phyloP scores from a whole-genome alignment of 495 filamentous ascomycete species.

The Neurospora discreta region DNA sequence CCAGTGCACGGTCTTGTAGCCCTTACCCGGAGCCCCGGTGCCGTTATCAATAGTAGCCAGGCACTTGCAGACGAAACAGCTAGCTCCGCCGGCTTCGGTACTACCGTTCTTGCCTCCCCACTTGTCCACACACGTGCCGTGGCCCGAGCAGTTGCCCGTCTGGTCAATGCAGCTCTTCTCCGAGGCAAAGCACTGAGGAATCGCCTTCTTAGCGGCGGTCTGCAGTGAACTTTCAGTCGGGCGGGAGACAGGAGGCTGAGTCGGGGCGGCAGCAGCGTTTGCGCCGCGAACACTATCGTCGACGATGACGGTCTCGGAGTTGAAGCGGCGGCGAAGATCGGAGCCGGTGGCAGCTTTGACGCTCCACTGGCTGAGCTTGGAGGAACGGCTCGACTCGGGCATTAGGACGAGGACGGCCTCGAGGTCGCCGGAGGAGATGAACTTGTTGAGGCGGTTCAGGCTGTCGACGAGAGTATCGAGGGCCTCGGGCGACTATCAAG shows the following conservation, averaged over 20 bases:
- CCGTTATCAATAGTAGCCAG: slow-evolving; percentile 34
- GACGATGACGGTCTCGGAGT: slow-evolving; percentile 23
- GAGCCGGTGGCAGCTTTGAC: slow-evolving; percentile 14
- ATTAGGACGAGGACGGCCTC: slow-evolving; percentile 36
- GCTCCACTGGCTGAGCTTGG: slow-evolving; percentile 22
- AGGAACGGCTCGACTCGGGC: slow-evolving; percentile 27
- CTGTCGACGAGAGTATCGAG: slow-evolving; percentile 21
- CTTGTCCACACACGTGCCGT: slow-evolving; percentile 58
- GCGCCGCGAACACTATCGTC: slow-evolving; percentile 9
- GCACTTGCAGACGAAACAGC: slow-evolving; percentile 75
- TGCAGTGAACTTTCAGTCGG: slow-evolving; percentile 8
- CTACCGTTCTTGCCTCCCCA: slow-evolving; percentile 24
- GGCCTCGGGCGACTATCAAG: slow-evolving; percentile 17
- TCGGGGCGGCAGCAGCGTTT: slow-evolving; percentile 9
- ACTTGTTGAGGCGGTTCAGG: slow-evolving; percentile 21
- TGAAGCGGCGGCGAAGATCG: slow-evolving; percentile 26
- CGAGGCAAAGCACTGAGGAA: slow-evolving; percentile 54
- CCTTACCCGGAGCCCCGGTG: slow-evolving; percentile 5
- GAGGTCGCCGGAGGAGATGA: slow-evolving; percentile 26
- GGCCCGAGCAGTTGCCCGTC: slow-evolving; percentile 66
- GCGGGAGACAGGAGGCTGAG: slow-evolving; percentile 11
- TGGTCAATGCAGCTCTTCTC: slow-evolving; percentile 45
- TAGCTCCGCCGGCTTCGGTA: slow-evolving; percentile 19
- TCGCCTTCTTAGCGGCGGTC: slow-evolving; percentile 6
- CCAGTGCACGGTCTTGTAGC: slow-evolving; percentile 44